Base-by-base conservation (phyloP, 2,329 filamentous ascomycete species). In the Xylaria multiplex region DNA sequence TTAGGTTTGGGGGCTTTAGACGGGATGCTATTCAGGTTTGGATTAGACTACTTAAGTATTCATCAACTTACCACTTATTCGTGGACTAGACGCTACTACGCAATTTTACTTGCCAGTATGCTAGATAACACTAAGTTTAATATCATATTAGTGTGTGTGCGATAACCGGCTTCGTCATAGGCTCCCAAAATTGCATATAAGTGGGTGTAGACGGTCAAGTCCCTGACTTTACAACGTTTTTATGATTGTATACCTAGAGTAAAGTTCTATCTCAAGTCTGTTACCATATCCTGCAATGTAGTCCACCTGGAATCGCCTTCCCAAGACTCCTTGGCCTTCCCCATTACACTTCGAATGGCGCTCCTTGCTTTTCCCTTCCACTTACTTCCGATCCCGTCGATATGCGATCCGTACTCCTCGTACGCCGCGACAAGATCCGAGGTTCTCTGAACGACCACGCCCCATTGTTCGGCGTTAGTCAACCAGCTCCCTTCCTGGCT, bases 341-440 rank as follows among this genome's bases (percentile, higher is more conserved):
- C 91, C 84, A 96, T 85, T 6, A 98, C 90, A 58, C 92, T 93
- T 60, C 93, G 84, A 2, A 97, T 84, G 11, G 94, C 94, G 77
- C 88, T 96, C 73, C 93, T 85, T 0, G 93, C 92, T 85, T 97
- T 98, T 69, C 92, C 92, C 78, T 88, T 91, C 96, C 96, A 99
- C 74, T 90, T 90, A 65, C 85, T 86, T 2, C 92, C 93, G 2
- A 97, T 89, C 35, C 88, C 75, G 68, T 89, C 88, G 22, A 88
- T 84, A 70, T 86, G 84, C 0, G 83, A 81, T 0, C 92, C 92
- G 72, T 93, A 89, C 77, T 90, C 93, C 80, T 96, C 92, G 79
- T 97, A 92, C 58, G 91, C 88, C 69, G 92, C 90, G 0, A 96
- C 92, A 48, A 98, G 80, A 75, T 93, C 89, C 62, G 93, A 88